A percentile compares a stretch with the other conserved stretches of the same genome.
phyloP scores from a whole-genome alignment of 306 rosid species.

The Acmispon strigosus region DNA sequence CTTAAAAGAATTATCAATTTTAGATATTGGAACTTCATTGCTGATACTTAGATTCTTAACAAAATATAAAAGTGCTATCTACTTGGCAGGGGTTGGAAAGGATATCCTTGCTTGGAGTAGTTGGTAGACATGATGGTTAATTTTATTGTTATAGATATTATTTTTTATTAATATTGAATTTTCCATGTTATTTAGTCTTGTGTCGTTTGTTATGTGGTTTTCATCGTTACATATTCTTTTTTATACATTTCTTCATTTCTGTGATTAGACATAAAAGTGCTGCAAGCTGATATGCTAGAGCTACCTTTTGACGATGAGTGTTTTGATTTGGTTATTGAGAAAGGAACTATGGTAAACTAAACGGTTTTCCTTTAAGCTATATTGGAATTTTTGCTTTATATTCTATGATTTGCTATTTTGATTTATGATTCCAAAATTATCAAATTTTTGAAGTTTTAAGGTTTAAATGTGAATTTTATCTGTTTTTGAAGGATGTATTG shows the following conservation, averaged over 20 bases:
- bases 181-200: background rate
- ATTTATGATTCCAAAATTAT: background rate
- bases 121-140: background rate
- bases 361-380: slow-evolving; percentile 17
- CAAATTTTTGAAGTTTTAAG: background rate
- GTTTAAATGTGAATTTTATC: slow-evolving; percentile 10
- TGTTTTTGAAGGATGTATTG: slow-evolving; percentile 78
- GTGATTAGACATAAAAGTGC: slow-evolving; percentile 72
- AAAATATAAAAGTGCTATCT: too few relatives aligned
- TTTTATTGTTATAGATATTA: too few relatives aligned
- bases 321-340: slow-evolving; percentile 91
- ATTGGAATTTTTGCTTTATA: slow-evolving; percentile 11
- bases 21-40: background rate
- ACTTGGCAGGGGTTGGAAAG: background rate
- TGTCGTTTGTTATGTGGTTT: background rate
- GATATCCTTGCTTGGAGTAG: background rate
- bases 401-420: too few relatives aligned
- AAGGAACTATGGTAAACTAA: slow-evolving; percentile 85
- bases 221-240: background rate
- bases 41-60: background rate
- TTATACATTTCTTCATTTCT: slow-evolving; percentile 17
- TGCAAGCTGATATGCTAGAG: slow-evolving; percentile 95
- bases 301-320: slow-evolving; percentile 70
- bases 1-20: background rate
- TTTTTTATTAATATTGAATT: background rate